These are phyloP conservation scores for Vachellia pachyceras DNA, from an alignment of 306 rosid genomes.

Conservation along the genomic window DNA sequence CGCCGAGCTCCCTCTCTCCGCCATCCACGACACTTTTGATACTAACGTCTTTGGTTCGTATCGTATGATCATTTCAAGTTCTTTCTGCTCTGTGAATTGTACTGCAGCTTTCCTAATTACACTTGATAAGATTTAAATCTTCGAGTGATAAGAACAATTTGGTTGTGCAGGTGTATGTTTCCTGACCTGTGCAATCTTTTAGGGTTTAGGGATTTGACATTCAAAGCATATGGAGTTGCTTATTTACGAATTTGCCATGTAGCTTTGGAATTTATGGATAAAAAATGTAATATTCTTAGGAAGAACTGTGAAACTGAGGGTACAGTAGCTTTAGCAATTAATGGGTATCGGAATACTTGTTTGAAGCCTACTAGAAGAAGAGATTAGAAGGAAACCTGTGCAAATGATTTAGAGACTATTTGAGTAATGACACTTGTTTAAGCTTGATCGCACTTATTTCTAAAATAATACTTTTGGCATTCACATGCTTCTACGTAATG, in stretches of 20 bases:
- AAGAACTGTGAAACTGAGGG: neutral
- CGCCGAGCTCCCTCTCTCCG: conserved; percentile 73
- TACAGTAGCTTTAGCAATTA: neutral
- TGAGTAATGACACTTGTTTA: too few species aligned
- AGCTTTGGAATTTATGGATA: neutral
- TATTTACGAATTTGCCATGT: neutral
- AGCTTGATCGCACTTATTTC: too few species aligned
- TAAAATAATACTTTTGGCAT: too few species aligned
- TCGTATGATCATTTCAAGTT: neutral
- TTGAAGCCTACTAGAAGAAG: neutral
- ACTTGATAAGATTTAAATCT: neutral
- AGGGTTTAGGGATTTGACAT: neutral
- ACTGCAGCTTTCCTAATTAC: neutral
- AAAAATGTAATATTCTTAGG: neutral
- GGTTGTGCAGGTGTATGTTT: neutral
- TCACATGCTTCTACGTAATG: too few species aligned
- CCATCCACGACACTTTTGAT: conserved; percentile 59
- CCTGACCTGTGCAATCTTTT: neutral
- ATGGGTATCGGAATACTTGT: neutral
- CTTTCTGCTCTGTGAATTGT: neutral
- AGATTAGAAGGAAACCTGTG: neutral
- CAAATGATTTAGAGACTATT: too few species aligned
- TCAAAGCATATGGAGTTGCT: neutral
- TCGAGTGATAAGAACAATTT: neutral
- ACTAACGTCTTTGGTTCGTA: conserved; percentile 73